Evolutionary conservation across 2,329 filamentous ascomycete genomes (phyloP).

Genomic region (Myotisia sp.): DNA sequence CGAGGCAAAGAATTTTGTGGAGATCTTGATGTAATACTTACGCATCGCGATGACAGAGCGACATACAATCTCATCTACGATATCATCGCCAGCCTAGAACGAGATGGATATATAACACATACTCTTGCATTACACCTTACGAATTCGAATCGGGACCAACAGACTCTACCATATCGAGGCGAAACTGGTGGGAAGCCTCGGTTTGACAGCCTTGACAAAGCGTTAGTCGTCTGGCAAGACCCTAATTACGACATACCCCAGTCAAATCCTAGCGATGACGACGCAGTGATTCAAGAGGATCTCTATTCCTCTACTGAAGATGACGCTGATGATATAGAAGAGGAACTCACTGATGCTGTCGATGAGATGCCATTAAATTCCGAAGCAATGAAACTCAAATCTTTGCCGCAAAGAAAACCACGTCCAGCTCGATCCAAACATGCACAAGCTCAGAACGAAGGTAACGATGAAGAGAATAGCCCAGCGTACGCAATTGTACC

Average conservation of each 20-base stretch:
- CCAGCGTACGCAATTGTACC: not conserved
- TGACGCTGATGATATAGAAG: too few species aligned
- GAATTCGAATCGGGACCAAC: slow-evolving; percentile 59
- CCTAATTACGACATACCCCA: slow-evolving; percentile 37
- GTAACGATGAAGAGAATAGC: slow-evolving; percentile 9
- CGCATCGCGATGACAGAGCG: slow-evolving; percentile 54
- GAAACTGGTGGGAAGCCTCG: slow-evolving; percentile 39
- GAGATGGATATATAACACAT: slow-evolving; percentile 60
- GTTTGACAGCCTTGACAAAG: slow-evolving; percentile 85
- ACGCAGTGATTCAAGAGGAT: too few species aligned
- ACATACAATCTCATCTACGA: slow-evolving; percentile 58
- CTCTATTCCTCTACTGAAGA: too few species aligned
- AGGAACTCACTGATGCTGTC: not conserved
- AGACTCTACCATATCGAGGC: slow-evolving; percentile 41
- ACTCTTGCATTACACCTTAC: slow-evolving; percentile 56
- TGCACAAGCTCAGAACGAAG: too few species aligned
- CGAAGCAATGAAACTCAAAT: too few species aligned
- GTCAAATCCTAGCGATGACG: too few species aligned
- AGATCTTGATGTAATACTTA: slow-evolving; percentile 77
- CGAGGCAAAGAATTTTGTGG: slow-evolving; percentile 59
- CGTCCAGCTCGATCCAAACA: too few species aligned
- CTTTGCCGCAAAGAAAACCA: too few species aligned
- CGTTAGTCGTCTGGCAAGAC: slow-evolving; percentile 82
- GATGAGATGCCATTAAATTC: too few species aligned
- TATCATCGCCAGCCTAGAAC: slow-evolving; percentile 58